Conservation (phyloP, 345 rosid species). For the Carallia brachiata region DNA sequence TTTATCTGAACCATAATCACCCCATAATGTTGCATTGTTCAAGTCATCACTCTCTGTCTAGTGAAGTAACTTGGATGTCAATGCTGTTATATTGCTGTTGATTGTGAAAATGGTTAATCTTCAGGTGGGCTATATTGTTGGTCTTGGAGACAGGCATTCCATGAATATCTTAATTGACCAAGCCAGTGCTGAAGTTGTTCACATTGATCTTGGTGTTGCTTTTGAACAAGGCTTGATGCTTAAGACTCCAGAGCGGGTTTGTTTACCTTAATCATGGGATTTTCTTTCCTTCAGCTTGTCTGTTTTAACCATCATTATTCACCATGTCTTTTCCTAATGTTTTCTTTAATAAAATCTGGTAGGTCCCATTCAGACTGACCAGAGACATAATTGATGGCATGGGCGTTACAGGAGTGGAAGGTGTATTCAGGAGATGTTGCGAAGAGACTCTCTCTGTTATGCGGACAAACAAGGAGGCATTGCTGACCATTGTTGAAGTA, state of each 20-base stretch:
- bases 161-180: conserved; percentile 93
- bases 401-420: conserved; percentile 99
- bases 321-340: conserved; percentile 9
- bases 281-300: conserved; percentile 12
- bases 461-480: conserved; percentile 96
- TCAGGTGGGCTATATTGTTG: conserved; percentile 98
- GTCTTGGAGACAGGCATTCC: conserved; percentile 96
- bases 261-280: conserved; percentile 21
- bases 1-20: not conserved
- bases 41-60: not conserved
- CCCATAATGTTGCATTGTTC: not conserved
- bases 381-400: conserved; percentile 93
- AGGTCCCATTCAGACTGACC: conserved; percentile 97
- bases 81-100: not conserved
- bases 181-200: conserved; percentile 97
- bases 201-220: conserved; percentile 98
- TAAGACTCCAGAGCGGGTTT: conserved; percentile 92
- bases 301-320: not conserved
- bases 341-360: conserved; percentile 14
- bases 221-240: conserved; percentile 99
- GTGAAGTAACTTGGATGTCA: conserved; percentile 1
- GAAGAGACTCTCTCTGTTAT: conserved; percentile 93
- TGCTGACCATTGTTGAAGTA: conserved; percentile 94
- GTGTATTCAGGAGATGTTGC: conserved; percentile 92
- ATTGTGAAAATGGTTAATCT: not conserved